Evolutionary conservation across 768 basidiomycete genomes (phyloP).

Genomic region (Daedalea quercina): DNA sequence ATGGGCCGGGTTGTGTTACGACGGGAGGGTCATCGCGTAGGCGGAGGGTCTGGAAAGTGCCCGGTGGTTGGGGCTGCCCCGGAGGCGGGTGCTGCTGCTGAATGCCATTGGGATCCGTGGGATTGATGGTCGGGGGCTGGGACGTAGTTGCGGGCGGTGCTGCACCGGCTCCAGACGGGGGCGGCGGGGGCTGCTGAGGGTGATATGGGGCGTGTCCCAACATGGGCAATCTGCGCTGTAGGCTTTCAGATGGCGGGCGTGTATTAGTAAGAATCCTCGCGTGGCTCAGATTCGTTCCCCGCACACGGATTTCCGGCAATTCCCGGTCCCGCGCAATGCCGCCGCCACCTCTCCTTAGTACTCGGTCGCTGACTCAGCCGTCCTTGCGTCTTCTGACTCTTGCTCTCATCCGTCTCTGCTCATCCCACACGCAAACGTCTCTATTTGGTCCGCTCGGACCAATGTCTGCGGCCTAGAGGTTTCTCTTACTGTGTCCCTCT

Average conservation of each 20-base stretch:
- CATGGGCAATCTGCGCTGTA: slow-evolving; percentile 23
- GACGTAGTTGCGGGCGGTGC: slow-evolving; percentile 9
- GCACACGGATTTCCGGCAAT: not conserved
- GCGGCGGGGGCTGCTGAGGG: slow-evolving; percentile 19
- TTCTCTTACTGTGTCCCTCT: too few relatives aligned
- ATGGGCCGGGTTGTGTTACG: slow-evolving; percentile 32
- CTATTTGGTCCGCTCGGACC: too few relatives aligned
- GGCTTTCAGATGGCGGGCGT: slow-evolving; percentile 14
- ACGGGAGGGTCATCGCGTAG: slow-evolving; percentile 50
- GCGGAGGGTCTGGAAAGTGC: slow-evolving; percentile 38
- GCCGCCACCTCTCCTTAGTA: not conserved
- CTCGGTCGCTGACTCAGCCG: not conserved
- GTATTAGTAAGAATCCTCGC: slow-evolving; percentile 29
- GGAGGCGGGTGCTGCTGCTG: slow-evolving; percentile 9
- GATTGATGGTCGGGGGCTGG: slow-evolving; percentile 12
- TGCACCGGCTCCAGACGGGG: slow-evolving; percentile 15
- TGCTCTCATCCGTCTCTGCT: too few relatives aligned
- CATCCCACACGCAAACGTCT: too few relatives aligned
- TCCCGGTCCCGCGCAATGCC: not conserved
- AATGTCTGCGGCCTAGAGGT: too few relatives aligned
- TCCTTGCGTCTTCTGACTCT: too few relatives aligned
- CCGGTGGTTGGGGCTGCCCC: slow-evolving; percentile 14
- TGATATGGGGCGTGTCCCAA: slow-evolving; percentile 25
- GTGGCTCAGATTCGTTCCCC: slow-evolving; percentile 16
- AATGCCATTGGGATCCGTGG: slow-evolving; percentile 8